Base-by-base conservation (phyloP, 768 basidiomycete genomes). In the Pisolithus tinctorius region DNA sequence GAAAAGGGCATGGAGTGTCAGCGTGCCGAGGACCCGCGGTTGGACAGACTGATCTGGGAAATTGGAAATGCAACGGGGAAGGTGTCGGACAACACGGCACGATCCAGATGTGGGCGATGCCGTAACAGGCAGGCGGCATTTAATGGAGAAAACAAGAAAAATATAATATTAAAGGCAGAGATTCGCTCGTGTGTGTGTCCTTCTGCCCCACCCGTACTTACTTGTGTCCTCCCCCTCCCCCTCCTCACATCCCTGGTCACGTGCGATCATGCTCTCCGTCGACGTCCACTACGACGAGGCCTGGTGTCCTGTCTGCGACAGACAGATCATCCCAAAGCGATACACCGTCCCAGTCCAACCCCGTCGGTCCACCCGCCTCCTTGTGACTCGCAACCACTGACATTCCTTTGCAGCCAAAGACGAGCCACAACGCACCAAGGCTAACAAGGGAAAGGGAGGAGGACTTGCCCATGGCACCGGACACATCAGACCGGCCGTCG, bases 301-400 rank as follows among this genome's bases (percentile, higher is more conserved):
- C 50, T 92, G 85, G 84, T 91, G 88, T 77, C 85, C 86, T 46
- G 80, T 79, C 61, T 92, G 89, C 73, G 79, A 82, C 60, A 74
- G 80, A 58, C 83, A 84, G 56, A 89, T 92, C 58, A 71, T 79
- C n/a, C 88, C 89, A n/a, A 88, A 87, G 63, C 83, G 86, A 56
- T 71, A 69, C 56, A 74, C 73, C 11, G 76, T 87, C 51, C 66
- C 78, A 30, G 61, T 81, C 50, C 57, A 63, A 26, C 68, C 56
- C 13, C 58, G 48, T 23, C 50, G 55, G 17, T 46, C 52, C 73
- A 26, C 61, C 74, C 1, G 74, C 76, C 20, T 20, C 20, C 20
- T 20, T 2, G 20, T 20, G 20, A 20, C 20, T 20, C 20, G 1
- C 20, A 20, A 2, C 20, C 2, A 20, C 20, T 20, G 20, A 20